A percentile compares a stretch with the other conserved stretches of the same genome.
phyloP scores from a whole-genome alignment of 306 rosid species.

The Acacia confusa region DNA sequence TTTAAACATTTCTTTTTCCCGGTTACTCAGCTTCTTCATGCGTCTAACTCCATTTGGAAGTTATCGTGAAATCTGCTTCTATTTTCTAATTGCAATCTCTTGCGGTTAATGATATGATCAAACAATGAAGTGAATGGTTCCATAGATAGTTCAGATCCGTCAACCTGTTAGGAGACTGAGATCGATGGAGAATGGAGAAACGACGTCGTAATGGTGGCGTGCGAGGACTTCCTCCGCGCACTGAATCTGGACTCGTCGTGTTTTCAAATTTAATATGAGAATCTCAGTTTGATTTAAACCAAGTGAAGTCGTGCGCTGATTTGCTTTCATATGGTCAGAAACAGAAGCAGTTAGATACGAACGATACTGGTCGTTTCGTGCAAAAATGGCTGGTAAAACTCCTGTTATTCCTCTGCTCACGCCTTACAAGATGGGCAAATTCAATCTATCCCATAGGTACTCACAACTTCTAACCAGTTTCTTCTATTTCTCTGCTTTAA shows the following conservation, averaged over 20 bases:
- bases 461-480: background rate
- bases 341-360: background rate
- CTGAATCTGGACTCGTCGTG: background rate
- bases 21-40: too few species aligned
- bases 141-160: too few species aligned
- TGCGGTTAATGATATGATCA: too few species aligned
- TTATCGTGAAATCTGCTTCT: too few species aligned
- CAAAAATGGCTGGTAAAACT: background rate
- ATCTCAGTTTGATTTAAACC: background rate
- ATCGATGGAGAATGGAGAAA: background rate
- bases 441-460: constrained; percentile 14
- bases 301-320: background rate
- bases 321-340: background rate
- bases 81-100: too few species aligned
- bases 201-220: background rate
- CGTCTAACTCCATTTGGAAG: too few species aligned
- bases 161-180: too few species aligned
- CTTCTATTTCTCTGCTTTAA: background rate
- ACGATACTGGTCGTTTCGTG: background rate
- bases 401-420: background rate
- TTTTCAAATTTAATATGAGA: background rate
- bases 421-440: background rate
- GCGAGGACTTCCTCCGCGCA: background rate
- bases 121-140: too few species aligned
- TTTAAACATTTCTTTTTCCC: too few species aligned